Base-by-base conservation (phyloP, 345 rosid species). In the Melastoma malabathricum region DNA sequence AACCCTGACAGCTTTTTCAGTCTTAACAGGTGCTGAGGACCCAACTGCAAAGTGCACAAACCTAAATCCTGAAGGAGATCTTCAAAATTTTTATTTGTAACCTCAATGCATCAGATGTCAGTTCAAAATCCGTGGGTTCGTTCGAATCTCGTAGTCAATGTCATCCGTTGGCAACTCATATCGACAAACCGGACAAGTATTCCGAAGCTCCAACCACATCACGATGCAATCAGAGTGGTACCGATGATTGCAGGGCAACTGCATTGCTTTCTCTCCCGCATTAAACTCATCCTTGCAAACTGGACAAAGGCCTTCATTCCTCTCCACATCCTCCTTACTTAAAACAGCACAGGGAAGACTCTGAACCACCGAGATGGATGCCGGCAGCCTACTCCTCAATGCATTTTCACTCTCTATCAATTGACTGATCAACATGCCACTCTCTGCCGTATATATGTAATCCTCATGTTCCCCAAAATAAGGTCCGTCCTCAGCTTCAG, bases 151-250 rank as follows among this genome's bases (percentile, higher is more conserved):
- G 47, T 78, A 76, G 15, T 81, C 87, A 55, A 66, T 67, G 66
- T 83, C 84, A 63, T 84, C 94, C 1, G 98, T 84, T 54, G 89
- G 94, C 64, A 90, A 64, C 74, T 90, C 96, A 58, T 68, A 69
- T 29, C 96, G 77, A 67, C 96, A 90, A 58, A 90, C 87, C 15
- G 96, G 98, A 46, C 98, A 90, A 10, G 98, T 82, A 56, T 84
- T 90, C 74, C 92, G 77, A n/a, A 86, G 80, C 46, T 65, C 62
- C 29, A 90, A 74, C 98, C 98, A 90, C 6, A 86, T 89, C 18
- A 80, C 16, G 44, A 90, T 90, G 68, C 98, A 90, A 4, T 84
- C 84, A 15, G 82, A 80, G 62, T 90, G 98, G 66, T 82, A 90
- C 59, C 70, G 52, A 66, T 90, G 98, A 41, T 56, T 52, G 63